These are phyloP conservation scores for Hepatocystis sp. DNA, from an alignment of 169 alveolate species.

Conservation along the genomic window DNA sequence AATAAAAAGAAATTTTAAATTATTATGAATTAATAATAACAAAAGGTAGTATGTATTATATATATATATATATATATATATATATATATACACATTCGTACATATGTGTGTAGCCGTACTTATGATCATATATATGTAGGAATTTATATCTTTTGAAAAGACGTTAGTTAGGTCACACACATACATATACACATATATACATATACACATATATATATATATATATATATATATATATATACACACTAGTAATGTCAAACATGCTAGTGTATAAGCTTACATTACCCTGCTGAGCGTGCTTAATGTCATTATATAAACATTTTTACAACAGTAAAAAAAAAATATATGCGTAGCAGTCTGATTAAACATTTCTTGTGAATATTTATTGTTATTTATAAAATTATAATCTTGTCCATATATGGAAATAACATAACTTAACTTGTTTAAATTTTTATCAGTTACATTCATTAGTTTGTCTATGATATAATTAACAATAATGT, in stretches of 20 bases:
- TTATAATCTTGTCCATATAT: constrained; percentile 24
- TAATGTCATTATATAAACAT: constrained; percentile 11
- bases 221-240: too few species aligned
- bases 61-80: constrained; percentile 12
- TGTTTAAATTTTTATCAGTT: neutral
- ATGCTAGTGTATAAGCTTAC: too few species aligned
- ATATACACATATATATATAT: too few species aligned
- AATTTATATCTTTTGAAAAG: neutral
- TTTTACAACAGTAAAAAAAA: constrained; percentile 6
- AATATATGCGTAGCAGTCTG: constrained; percentile 27
- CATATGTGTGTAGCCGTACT: neutral
- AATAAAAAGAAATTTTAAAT: too few species aligned
- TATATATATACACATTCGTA: neutral
- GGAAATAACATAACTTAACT: constrained; percentile 41
- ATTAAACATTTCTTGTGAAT: constrained; percentile 36
- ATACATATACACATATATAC: neutral
- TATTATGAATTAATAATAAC: too few species aligned
- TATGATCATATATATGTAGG: neutral
- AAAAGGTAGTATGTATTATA: neutral
- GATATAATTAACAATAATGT: constrained; percentile 16
- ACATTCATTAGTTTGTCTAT: constrained; percentile 16
- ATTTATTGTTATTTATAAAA: constrained; percentile 50
- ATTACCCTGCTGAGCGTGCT: constrained; percentile 18
- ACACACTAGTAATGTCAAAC: too few species aligned
- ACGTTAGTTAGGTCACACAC: neutral